phyloP scores from a whole-genome alignment of 1,139 yeast species.

The Geotrichum citri-aurantii region DNA sequence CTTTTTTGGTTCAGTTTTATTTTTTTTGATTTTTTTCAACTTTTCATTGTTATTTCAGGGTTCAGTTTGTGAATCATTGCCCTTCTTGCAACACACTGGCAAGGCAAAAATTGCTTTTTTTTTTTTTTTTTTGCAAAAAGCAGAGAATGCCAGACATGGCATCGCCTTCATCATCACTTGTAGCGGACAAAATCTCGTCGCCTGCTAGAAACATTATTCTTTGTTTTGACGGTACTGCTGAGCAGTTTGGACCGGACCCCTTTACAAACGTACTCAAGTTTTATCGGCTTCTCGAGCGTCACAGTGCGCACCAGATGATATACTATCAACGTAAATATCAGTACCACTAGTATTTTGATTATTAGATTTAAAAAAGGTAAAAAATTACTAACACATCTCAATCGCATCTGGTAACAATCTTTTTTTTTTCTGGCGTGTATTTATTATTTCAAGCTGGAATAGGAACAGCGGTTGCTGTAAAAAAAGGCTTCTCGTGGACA shows the following conservation, averaged over 20 bases:
- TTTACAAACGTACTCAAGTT: constrained; percentile 50
- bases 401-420: no score
- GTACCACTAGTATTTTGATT: no score
- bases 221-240: constrained; percentile 61
- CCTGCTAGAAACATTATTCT: constrained; percentile 41
- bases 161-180: constrained; percentile 2
- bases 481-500: constrained; percentile 35
- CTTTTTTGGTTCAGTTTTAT: no score
- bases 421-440: background rate
- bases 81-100: background rate
- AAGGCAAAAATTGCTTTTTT: background rate
- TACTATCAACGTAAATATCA: constrained; percentile 51
- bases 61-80: no score
- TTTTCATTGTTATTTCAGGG: no score
- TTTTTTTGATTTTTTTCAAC: no score
- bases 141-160: background rate
- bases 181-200: constrained; percentile 6
- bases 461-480: constrained; percentile 44
- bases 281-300: constrained; percentile 48
- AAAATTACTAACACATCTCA: background rate
- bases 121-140: no score
- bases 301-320: constrained; percentile 42
- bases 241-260: constrained; percentile 52
- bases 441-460: constrained; percentile 43
- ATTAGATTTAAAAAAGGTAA: no score